These are phyloP conservation scores for Scortechinia acanthostroma DNA, from an alignment of 2,329 filamentous ascomycete species.

Conservation along the genomic window DNA sequence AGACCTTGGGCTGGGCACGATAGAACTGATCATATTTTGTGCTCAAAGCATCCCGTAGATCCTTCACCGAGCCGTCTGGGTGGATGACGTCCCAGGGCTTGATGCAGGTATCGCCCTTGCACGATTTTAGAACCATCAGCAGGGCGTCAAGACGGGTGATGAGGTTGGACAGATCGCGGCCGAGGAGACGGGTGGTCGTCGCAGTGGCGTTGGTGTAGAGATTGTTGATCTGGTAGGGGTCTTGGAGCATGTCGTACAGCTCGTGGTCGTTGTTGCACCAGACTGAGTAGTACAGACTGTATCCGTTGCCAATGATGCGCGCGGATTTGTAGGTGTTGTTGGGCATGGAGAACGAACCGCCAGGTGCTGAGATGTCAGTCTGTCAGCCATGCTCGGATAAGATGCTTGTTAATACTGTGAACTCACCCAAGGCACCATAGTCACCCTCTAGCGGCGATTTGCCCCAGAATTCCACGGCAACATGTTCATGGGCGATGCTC, in stretches of 20 bases:
- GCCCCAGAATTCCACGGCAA: slow-evolving; percentile 38
- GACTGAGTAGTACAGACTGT: slow-evolving; percentile 27
- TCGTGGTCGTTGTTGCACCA: slow-evolving; percentile 30
- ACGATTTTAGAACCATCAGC: slow-evolving; percentile 53
- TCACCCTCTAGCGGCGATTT: slow-evolving; percentile 12
- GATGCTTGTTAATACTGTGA: background rate
- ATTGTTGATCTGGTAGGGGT: slow-evolving; percentile 43
- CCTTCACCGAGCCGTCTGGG: slow-evolving; percentile 39
- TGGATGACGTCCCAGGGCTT: slow-evolving; percentile 50
- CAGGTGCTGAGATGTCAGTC: slow-evolving; percentile 32
- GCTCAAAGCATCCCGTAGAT: slow-evolving; percentile 39
- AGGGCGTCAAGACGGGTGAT: slow-evolving; percentile 46
- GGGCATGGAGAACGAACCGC: slow-evolving; percentile 43
- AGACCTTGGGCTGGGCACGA: slow-evolving; percentile 16
- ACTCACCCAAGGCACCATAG: background rate
- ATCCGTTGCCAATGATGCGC: slow-evolving; percentile 20
- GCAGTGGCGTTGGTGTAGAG: slow-evolving; percentile 15
- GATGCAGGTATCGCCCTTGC: slow-evolving; percentile 41
- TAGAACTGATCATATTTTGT: slow-evolving; percentile 43
- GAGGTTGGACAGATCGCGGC: slow-evolving; percentile 25
- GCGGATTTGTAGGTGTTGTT: slow-evolving; percentile 25
- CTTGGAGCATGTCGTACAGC: slow-evolving; percentile 27
- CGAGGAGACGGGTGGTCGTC: slow-evolving; percentile 15
- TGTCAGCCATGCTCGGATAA: slow-evolving; percentile 41
- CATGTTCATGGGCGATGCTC: slow-evolving; percentile 29